A percentile compares a stretch with the other conserved stretches of the same genome.
phyloP scores from a whole-genome alignment of 148 eudicot species.

The Rhododendron vialii region DNA sequence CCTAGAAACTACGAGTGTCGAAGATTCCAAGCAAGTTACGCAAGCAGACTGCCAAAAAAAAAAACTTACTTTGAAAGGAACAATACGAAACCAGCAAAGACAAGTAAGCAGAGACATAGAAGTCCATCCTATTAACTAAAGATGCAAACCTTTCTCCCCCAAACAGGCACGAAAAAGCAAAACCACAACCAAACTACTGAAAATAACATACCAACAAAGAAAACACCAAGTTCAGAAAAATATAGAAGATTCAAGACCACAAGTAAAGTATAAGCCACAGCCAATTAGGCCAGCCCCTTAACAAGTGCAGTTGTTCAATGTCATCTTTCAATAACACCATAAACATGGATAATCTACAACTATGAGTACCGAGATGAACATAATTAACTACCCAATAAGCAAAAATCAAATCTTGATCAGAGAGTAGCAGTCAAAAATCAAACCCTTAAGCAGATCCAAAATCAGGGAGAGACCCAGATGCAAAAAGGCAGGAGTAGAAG shows the following conservation, averaged over 20 bases:
- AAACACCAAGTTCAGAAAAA: background rate
- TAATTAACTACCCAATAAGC: background rate
- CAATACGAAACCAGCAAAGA: background rate
- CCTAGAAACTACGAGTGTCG: background rate
- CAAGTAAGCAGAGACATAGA: background rate
- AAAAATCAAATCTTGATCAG: constrained; percentile 7
- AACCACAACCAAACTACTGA: background rate
- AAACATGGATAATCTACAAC: background rate
- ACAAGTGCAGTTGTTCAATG: background rate
- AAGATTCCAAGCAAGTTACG: background rate
- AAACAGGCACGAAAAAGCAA: background rate
- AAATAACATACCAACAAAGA: background rate
- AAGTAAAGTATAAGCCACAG: background rate
- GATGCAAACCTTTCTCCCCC: background rate
- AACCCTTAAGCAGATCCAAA: constrained; percentile 12
- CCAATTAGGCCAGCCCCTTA: constrained; percentile 12
- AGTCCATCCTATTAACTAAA: background rate
- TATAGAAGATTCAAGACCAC: background rate
- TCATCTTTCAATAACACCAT: background rate
- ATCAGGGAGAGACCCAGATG: constrained; percentile 7
- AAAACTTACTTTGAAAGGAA: background rate
- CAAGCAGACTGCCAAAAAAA: background rate
- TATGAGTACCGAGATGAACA: background rate
- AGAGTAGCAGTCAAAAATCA: background rate
- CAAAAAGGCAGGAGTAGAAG: background rate